Base-by-base conservation (phyloP, 768 basidiomycete species). In the Coprinopsis sp. region DNA sequence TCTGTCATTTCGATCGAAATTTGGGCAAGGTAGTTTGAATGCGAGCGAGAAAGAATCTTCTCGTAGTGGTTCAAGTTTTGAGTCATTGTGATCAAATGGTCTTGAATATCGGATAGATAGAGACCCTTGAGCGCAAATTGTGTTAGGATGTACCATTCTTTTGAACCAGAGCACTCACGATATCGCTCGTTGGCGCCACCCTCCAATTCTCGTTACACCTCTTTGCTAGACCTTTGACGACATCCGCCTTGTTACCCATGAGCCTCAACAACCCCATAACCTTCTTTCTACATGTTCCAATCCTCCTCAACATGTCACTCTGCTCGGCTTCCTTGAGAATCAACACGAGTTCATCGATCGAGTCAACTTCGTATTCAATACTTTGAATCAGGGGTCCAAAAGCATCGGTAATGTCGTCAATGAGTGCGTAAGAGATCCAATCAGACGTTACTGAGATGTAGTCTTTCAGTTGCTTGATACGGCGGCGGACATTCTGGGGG, bases 1-100 rank as follows among this genome's bases (percentile, higher is more conserved):
- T 97, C 94, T 28, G 92, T 95, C 95, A 98, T 99, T 72, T 98
- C 96, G 67, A 99, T 98, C 33, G 93, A 96, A 56, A 99, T 99
- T 60, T 98, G 96, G 1, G 96, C 96, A 41, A 99, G 84, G 69
- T 99, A 99, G 63, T 99, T 99, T 29, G 94, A 97, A 66, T 99
- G 96, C 31, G 95, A 97, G 31, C 96, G 85, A 3, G 95, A 98
- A 7, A 99, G 76, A 60, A 99, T 98, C 74, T 98, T 99, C 64
- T 99, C 96, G 72, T 98, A 99, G 67, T 98, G 96, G 63, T 98
- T 99, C 75, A 99, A 63, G 62, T 95, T 98, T 68, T 99, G 96
- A 2, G 96, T 99, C 93, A 98, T 98, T 18, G 96, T 99, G 66
- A 98, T 98, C 64, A 99, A 68, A 69, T 99, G 96, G 65, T 99